Base-by-base conservation (phyloP, 768 basidiomycete species). In the Collybia mongolica region DNA sequence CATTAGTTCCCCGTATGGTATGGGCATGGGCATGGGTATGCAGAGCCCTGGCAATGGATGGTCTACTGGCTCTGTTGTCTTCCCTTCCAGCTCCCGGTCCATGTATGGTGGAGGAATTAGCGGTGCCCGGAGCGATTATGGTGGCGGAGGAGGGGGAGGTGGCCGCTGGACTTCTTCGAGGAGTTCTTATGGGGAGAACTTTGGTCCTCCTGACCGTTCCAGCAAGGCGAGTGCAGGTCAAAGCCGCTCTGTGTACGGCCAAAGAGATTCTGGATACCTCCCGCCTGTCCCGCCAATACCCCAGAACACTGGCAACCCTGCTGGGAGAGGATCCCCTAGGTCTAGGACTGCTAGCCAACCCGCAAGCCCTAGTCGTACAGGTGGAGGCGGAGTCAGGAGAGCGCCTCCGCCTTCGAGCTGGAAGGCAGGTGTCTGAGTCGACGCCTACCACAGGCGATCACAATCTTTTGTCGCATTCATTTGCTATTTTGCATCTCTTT, bases 131-230 rank as follows among this genome's bases (percentile, higher is more conserved):
- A 89, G 86, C 60, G 83, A 84, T 46, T 83, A 80, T 59, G 86
- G 85, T 15, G 68, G 62, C 18, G 63, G 70, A 14, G 71, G 66
- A 15, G 66, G 68, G 5, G 70, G 71, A 8, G 82, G 80, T 68
- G 73, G 69, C 0, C 52, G 47, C 11, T 79, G 78, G 77, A 73
- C 60, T 53, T 74, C 77, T 18, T 78, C 86, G 38, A 75, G 77
- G 56, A 90, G 85, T 57, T 82, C 79, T 41, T 90, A 90, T 58
- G 90, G 88, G 11, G 86, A 86, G 52, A 64, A 76, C 6, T 81
- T 84, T 60, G 79, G 81, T 6, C 72, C 78, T 17, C 49, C 55
- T 46, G 51, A 52, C 44, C 60, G 51, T 49, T 44, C 41, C 53
- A 65, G 54, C 46, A 67, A 54, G 42, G 46, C 47, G 15, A 53